Conservation (phyloP, 75 land plant genomes). For the Sequoiadendron giganteum region DNA sequence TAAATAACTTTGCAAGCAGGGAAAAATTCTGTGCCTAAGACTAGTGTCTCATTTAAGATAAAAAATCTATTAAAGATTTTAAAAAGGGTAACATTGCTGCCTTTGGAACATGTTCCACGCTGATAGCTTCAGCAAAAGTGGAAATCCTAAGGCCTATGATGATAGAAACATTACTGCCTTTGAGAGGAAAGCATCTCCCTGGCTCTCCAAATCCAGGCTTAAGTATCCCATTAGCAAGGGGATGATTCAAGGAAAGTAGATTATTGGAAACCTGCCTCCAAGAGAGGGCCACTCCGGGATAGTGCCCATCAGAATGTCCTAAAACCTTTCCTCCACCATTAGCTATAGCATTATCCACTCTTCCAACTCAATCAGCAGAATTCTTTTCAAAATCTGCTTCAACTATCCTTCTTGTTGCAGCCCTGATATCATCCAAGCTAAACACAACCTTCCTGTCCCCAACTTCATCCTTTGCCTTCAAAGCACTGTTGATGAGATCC, state of each 20-base stretch:
- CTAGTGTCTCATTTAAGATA: neutral
- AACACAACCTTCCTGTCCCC: constrained; percentile 22
- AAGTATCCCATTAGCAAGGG: constrained; percentile 62
- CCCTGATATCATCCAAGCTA: constrained; percentile 64
- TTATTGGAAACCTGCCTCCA: constrained; percentile 16
- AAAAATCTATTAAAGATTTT: neutral
- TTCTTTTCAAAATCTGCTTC: constrained; percentile 83
- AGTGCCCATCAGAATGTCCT: constrained; percentile 72
- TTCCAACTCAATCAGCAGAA: constrained; percentile 93
- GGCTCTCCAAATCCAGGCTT: constrained; percentile 98
- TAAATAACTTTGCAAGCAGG: neutral
- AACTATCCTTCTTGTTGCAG: constrained; percentile 56
- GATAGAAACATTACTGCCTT: constrained; percentile 82
- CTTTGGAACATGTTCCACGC: constrained; percentile 96
- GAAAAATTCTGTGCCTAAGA: neutral
- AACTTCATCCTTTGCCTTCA: constrained; percentile 34
- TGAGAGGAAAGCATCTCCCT: constrained; percentile 85
- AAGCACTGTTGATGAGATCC: constrained; percentile 45
- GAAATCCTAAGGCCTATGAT: constrained; percentile 68
- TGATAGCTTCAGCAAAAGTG: constrained; percentile 80
- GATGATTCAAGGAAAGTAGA: constrained; percentile 16
- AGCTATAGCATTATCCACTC: constrained; percentile 84
- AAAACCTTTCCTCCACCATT: constrained; percentile 79
- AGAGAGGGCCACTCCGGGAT: constrained; percentile 10
- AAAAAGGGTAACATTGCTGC: constrained; percentile 28